Evolutionary conservation across 108 stramenopile species (phyloP).

Genomic region (Cyclostephanos invisitatus): DNA sequence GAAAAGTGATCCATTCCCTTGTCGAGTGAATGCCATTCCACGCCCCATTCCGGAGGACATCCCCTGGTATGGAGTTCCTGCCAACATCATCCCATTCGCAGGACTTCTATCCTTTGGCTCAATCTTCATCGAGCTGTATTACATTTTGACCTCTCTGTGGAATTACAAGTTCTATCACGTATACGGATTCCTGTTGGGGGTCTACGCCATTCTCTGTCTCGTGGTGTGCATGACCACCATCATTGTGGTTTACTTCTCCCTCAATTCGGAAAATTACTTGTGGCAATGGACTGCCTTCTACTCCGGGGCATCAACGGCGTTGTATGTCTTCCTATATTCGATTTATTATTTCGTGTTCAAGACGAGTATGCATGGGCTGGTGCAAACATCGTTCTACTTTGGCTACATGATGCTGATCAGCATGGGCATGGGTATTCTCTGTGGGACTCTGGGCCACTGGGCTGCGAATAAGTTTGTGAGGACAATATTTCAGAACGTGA

Average conservation of each 20-base stretch:
- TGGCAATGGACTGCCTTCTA: conserved; percentile 99
- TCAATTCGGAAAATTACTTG: conserved; percentile 97
- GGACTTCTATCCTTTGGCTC: conserved; percentile 95
- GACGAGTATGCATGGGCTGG: conserved; percentile 95
- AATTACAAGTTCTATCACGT: conserved; percentile 99
- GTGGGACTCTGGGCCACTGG: conserved; percentile 87
- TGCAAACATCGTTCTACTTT: conserved; percentile 95
- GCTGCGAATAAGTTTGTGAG: conserved; percentile 86
- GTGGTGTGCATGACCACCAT: conserved; percentile 96
- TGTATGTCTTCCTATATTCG: conserved; percentile 97
- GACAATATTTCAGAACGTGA: conserved; percentile 90
- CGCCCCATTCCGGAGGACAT: conserved; percentile 93
- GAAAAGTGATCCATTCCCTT: conserved; percentile 78
- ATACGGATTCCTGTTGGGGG: conserved; percentile 96
- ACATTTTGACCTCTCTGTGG: conserved; percentile 93
- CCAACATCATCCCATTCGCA: conserved; percentile 82
- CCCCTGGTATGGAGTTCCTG: conserved; percentile 92
- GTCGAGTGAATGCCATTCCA: conserved; percentile 97
- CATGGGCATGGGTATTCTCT: conserved; percentile 75
- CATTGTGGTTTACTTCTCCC: conserved; percentile 95
- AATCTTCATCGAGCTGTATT: conserved; percentile 98
- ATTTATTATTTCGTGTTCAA: conserved; percentile 97
- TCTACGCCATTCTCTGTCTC: conserved; percentile 91
- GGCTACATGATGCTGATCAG: conserved; percentile 91
- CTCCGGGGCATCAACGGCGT: conserved; percentile 88